Evolutionary conservation across 2,329 filamentous ascomycete genomes (phyloP).

Genomic region (Stagonosporopsis rhizophila): DNA sequence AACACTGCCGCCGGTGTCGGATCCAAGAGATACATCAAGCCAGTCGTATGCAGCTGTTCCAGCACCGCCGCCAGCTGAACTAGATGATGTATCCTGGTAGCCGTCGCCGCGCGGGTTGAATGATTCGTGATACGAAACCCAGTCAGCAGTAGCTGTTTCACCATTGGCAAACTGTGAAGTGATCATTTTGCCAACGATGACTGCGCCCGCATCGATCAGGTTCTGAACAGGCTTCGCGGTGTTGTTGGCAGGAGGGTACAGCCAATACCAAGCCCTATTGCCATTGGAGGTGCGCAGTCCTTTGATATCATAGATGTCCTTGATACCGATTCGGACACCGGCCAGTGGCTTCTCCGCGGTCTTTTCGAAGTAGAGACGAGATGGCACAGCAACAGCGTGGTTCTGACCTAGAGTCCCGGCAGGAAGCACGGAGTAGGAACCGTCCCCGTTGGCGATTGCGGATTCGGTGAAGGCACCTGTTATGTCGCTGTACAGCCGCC

Average conservation of each 20-base stretch:
- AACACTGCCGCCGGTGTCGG: constrained; percentile 60
- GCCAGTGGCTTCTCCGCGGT: constrained; percentile 64
- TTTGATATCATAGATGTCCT: constrained; percentile 67
- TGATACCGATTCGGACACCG: constrained; percentile 67
- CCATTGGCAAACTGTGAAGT: constrained; percentile 56
- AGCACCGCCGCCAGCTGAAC: constrained; percentile 56
- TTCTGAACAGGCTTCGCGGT: constrained; percentile 62
- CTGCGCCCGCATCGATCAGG: constrained; percentile 66
- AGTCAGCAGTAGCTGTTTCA: constrained; percentile 59
- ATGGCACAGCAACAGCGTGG: constrained; percentile 60
- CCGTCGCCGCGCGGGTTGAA: constrained; percentile 56
- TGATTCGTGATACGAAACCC: constrained; percentile 54
- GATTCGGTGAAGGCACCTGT: constrained; percentile 60
- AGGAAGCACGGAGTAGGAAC: constrained; percentile 54
- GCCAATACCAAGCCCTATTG: constrained; percentile 64
- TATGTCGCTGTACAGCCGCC: constrained; percentile 58
- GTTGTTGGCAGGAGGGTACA: constrained; percentile 56
- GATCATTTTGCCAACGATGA: constrained; percentile 57
- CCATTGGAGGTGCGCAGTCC: constrained; percentile 65
- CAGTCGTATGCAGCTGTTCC: constrained; percentile 56
- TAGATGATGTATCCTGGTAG: constrained; percentile 56
- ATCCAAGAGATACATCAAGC: constrained; percentile 60
- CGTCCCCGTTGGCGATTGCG: constrained; percentile 48
- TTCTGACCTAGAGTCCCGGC: constrained; percentile 42
- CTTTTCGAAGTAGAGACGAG: constrained; percentile 64